Evolutionary conservation across 2,329 filamentous ascomycete species (phyloP).

Genomic region (Trichoderma sp.): DNA sequence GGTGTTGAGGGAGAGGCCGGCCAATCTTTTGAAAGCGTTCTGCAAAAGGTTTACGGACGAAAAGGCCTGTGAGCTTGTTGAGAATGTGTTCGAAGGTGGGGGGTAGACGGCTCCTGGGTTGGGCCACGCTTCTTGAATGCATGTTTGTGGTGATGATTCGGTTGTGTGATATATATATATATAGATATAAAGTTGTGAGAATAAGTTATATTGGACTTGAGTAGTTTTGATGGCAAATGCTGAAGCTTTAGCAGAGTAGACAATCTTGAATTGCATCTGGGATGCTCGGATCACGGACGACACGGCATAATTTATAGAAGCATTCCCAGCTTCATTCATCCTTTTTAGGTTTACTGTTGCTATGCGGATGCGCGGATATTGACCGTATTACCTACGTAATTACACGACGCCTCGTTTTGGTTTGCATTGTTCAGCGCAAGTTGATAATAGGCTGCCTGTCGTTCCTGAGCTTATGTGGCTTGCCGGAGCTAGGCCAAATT

Average conservation of each 20-base stretch:
- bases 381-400: not conserved
- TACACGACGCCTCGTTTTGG: not conserved
- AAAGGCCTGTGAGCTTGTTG: not conserved
- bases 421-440: not conserved
- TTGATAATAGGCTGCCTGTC: not conserved
- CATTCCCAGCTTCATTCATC: not conserved
- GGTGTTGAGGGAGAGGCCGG: not conserved
- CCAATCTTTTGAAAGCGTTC: not conserved
- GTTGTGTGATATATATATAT: not conserved
- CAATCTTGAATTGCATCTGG: not conserved
- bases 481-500: conserved; percentile 1
- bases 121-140: not conserved
- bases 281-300: not conserved
- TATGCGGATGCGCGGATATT: not conserved
- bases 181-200: not conserved
- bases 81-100: not conserved
- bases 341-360: not conserved
- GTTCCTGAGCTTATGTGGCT: conserved; percentile 4
- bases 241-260: not conserved
- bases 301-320: not conserved
- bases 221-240: not conserved
- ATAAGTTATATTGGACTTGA: not conserved
- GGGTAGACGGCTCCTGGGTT: too few relatives aligned
- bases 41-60: not conserved
- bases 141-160: not conserved